These are phyloP conservation scores for Hibiscus syriacus DNA, from an alignment of 345 rosid species.

Conservation along the genomic window DNA sequence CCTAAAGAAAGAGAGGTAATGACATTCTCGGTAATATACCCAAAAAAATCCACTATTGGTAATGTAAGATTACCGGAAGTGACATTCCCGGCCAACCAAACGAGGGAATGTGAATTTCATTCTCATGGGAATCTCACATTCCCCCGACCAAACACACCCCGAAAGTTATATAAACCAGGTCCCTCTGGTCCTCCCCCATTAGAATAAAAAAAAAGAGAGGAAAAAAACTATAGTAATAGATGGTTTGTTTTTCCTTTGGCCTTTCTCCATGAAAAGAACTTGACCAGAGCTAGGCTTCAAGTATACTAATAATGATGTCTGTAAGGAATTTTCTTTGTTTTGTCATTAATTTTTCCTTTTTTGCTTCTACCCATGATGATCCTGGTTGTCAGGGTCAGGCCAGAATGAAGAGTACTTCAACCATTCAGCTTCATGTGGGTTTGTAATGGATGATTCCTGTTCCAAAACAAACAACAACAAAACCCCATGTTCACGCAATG, in stretches of 20 bases:
- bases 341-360: conserved; percentile 8
- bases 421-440: conserved; percentile 96
- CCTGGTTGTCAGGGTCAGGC: conserved; percentile 95
- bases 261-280: conserved; percentile 24
- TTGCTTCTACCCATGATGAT: conserved; percentile 88
- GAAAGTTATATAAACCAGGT: conserved; percentile 12
- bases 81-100: too few species aligned
- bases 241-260: conserved; percentile 13
- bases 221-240: conserved; percentile 13
- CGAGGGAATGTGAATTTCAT: too few species aligned
- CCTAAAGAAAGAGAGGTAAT: too few species aligned
- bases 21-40: too few species aligned
- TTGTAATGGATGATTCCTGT: conserved; percentile 83
- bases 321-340: background rate
- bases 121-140: too few species aligned
- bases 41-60: too few species aligned
- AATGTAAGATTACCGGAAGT: too few species aligned
- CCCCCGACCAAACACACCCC: too few species aligned
- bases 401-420: conserved; percentile 93
- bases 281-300: conserved; percentile 24
- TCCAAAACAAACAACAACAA: too few species aligned
- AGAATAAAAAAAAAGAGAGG: background rate
- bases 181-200: conserved; percentile 10
- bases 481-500: too few species aligned
- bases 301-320: conserved; percentile 29